Conservation (phyloP, 2,329 filamentous ascomycete genomes). For the Diplodia mutila region DNA sequence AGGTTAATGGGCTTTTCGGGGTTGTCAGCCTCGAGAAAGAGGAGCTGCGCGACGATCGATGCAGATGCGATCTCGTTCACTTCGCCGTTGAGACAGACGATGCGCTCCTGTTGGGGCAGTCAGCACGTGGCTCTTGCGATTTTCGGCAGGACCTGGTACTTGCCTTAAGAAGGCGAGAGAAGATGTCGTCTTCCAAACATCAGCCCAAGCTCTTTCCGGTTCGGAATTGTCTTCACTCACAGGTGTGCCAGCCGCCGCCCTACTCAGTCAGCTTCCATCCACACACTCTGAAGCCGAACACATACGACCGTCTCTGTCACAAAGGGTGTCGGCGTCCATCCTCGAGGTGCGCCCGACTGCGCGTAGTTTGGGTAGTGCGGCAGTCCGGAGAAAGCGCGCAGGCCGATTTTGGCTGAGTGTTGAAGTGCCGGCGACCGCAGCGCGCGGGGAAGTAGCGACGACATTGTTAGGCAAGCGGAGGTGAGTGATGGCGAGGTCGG, state of each 20-base stretch:
- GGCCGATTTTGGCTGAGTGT: slow-evolving; percentile 27
- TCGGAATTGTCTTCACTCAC: slow-evolving; percentile 30
- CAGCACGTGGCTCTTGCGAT: neutral
- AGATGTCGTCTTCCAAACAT: slow-evolving; percentile 45
- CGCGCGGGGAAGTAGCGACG: slow-evolving; percentile 36
- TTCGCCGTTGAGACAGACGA: slow-evolving; percentile 88
- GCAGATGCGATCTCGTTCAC: slow-evolving; percentile 90
- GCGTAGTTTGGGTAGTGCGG: slow-evolving; percentile 23
- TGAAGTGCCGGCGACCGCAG: slow-evolving; percentile 31
- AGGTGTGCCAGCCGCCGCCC: slow-evolving; percentile 57
- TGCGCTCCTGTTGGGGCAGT: slow-evolving; percentile 70
- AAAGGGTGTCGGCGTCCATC: slow-evolving; percentile 53
- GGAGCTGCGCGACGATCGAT: slow-evolving; percentile 91
- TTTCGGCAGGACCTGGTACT: neutral
- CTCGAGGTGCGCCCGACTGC: slow-evolving; percentile 34
- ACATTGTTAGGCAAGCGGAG: slow-evolving; percentile 32
- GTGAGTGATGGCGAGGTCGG: slow-evolving; percentile 1
- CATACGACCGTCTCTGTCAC: slow-evolving; percentile 56
- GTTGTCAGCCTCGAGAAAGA: slow-evolving; percentile 97
- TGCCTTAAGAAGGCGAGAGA: slow-evolving; percentile 51
- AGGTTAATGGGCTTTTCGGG: slow-evolving; percentile 94
- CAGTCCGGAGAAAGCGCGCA: slow-evolving; percentile 33
- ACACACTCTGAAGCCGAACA: slow-evolving; percentile 5
- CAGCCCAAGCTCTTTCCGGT: slow-evolving; percentile 7
- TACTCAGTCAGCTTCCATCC: slow-evolving; percentile 40